A percentile compares a stretch with the other conserved stretches of the same genome.
These are phyloP conservation scores for Sporisorium reilianum DNA, from an alignment of 1,284 basidiomycete genomes.

Conservation along the genomic window DNA sequence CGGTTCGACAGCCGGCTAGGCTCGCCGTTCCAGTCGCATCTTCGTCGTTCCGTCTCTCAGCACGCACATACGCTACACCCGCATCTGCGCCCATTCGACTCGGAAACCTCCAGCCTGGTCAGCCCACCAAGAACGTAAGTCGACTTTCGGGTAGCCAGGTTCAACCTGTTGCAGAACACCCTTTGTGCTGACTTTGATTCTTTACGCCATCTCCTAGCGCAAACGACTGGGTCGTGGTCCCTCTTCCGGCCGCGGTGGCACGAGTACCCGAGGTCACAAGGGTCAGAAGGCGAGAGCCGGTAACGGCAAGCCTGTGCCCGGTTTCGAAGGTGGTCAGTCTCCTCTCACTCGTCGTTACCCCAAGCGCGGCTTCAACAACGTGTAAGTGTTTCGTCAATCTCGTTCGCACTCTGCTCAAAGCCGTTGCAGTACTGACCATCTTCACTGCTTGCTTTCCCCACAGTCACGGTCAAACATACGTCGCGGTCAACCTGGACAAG, in stretches of 20 bases:
- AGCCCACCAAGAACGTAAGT: constrained; percentile 49
- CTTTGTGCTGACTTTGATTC: neutral
- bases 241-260: constrained; percentile 89
- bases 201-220: constrained; percentile 73
- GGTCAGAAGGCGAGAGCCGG: constrained; percentile 94
- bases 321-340: constrained; percentile 95
- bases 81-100: constrained; percentile 37
- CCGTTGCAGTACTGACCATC: neutral
- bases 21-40: constrained; percentile 19
- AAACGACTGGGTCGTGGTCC: constrained; percentile 94
- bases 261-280: constrained; percentile 92
- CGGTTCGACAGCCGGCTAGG: constrained; percentile 14
- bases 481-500: constrained; percentile 86
- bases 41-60: constrained; percentile 7
- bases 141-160: neutral
- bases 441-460: neutral
- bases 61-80: constrained; percentile 36
- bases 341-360: constrained; percentile 91
- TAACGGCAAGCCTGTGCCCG: constrained; percentile 82
- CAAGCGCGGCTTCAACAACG: constrained; percentile 92
- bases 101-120: constrained; percentile 46
- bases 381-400: constrained; percentile 50
- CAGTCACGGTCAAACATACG: constrained; percentile 74
- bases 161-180: neutral
- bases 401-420: too few species aligned